Evolutionary conservation across 2,329 filamentous ascomycete species (phyloP).

Genomic region (Tolypocladium sp.): DNA sequence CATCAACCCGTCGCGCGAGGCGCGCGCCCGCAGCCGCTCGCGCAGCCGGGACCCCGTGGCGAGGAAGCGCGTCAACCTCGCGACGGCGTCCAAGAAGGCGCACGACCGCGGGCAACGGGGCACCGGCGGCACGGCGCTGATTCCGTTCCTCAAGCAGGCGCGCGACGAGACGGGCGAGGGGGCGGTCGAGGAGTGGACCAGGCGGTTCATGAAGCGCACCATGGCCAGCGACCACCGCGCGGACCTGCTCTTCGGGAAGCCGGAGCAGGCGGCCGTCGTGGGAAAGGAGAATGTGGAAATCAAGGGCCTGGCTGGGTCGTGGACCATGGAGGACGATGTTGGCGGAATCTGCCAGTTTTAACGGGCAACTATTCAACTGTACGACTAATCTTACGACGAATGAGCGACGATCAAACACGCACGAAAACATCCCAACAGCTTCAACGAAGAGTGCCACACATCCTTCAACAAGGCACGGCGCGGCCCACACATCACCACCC

Average conservation of each 20-base stretch:
- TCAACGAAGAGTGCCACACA: not conserved
- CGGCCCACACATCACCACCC: not conserved
- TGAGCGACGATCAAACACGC: not conserved
- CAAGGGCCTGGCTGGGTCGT: constrained; percentile 69
- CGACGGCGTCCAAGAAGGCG: constrained; percentile 42
- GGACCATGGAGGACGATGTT: constrained; percentile 78
- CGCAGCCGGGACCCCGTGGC: constrained; percentile 41
- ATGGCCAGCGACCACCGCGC: constrained; percentile 38
- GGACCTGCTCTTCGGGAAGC: constrained; percentile 50
- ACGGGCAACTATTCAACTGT: not conserved
- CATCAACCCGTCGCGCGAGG: constrained; percentile 75
- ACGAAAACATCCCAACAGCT: not conserved
- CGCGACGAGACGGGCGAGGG: constrained; percentile 93
- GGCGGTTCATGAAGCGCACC: constrained; percentile 46
- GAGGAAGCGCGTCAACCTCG: constrained; percentile 49
- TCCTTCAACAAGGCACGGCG: not conserved
- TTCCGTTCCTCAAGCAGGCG: constrained; percentile 94
- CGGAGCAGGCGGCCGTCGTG: constrained; percentile 30
- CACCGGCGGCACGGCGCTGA: constrained; percentile 87
- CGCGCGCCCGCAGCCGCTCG: constrained; percentile 53
- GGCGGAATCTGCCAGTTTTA: constrained; percentile 53
- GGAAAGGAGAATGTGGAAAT: constrained; percentile 38
- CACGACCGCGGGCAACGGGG: constrained; percentile 61
- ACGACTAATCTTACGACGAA: not conserved
- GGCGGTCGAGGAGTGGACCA: constrained; percentile 61